phyloP scores from a whole-genome alignment of 164 flowering plant species.

The Vitis cinerea region DNA sequence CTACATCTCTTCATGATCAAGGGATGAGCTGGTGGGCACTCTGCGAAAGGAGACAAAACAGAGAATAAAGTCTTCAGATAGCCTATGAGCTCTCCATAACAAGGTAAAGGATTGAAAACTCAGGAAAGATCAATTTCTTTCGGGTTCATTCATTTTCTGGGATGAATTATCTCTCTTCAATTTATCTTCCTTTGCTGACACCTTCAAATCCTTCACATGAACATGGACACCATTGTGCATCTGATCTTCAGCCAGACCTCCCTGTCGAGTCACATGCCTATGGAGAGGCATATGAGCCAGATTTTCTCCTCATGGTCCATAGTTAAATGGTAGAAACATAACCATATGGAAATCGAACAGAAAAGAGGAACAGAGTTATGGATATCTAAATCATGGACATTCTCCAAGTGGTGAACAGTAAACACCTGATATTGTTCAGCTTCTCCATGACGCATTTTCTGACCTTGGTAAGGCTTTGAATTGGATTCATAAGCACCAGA shows the following conservation, averaged over 20 bases:
- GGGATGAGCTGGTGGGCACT: no score
- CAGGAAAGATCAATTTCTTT: slow-evolving; percentile 9
- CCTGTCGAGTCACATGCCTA: slow-evolving; percentile 30
- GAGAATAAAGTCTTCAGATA: no score
- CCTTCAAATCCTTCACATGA: slow-evolving; percentile 23
- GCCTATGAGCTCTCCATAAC: no score
- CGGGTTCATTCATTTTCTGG: slow-evolving; percentile 19
- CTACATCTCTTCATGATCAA: no score
- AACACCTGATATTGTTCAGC: slow-evolving; percentile 22
- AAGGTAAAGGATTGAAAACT: no score
- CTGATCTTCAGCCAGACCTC: slow-evolving; percentile 23
- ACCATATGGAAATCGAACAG: slow-evolving; percentile 30
- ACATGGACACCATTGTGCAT: slow-evolving; percentile 16
- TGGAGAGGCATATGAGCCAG: slow-evolving; percentile 20
- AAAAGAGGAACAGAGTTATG: slow-evolving; percentile 23
- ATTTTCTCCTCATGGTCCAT: slow-evolving; percentile 28
- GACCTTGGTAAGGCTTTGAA: no score
- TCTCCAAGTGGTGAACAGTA: slow-evolving; percentile 21
- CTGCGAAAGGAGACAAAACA: no score
- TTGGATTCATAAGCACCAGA: no score
- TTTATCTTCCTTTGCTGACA: slow-evolving; percentile 17
- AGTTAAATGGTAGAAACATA: slow-evolving; percentile 24
- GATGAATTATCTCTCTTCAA: slow-evolving; percentile 23
- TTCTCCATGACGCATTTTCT: slow-evolving; percentile 1
- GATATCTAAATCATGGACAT: slow-evolving; percentile 19